These are phyloP conservation scores for Teunomyces panamensis DNA, from an alignment of 805 yeast genomes.

Conservation along the genomic window DNA sequence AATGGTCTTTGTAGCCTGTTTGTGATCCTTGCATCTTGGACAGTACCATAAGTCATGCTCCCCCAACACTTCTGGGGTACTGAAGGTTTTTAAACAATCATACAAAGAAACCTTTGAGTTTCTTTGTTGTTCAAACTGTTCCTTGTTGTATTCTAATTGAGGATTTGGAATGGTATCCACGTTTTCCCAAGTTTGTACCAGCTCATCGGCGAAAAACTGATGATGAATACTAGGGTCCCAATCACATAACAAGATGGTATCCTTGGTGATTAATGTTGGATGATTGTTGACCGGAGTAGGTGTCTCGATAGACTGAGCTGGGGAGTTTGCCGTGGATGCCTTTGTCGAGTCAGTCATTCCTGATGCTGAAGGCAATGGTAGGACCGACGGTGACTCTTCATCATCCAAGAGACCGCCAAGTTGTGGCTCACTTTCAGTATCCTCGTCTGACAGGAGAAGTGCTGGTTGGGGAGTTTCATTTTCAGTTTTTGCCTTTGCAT, in stretches of 20 bases:
- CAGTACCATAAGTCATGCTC: constrained; percentile 94
- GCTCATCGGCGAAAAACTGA: constrained; percentile 51
- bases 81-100: constrained; percentile 73
- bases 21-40: constrained; percentile 82
- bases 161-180: constrained; percentile 43
- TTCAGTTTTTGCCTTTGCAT: constrained; percentile 4
- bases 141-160: constrained; percentile 50
- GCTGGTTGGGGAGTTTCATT: constrained; percentile 7
- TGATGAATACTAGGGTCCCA: constrained; percentile 55
- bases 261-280: constrained; percentile 17
- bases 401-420: constrained; percentile 13
- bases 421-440: constrained; percentile 22
- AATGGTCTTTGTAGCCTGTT: constrained; percentile 86
- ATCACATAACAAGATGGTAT: constrained; percentile 52
- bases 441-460: constrained; percentile 27
- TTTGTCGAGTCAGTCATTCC: constrained; percentile 17
- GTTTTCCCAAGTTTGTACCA: constrained; percentile 55
- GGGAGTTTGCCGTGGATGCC: constrained; percentile 19
- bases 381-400: constrained; percentile 9
- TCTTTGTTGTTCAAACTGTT: constrained; percentile 30
- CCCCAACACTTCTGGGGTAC: constrained; percentile 80
- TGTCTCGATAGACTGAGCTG: constrained; percentile 6
- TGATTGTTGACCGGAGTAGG: constrained; percentile 11
- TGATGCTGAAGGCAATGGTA: constrained; percentile 15
- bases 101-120: constrained; percentile 51